Base-by-base conservation (phyloP, 2,329 filamentous ascomycete species). In the Cladosporium sp. region DNA sequence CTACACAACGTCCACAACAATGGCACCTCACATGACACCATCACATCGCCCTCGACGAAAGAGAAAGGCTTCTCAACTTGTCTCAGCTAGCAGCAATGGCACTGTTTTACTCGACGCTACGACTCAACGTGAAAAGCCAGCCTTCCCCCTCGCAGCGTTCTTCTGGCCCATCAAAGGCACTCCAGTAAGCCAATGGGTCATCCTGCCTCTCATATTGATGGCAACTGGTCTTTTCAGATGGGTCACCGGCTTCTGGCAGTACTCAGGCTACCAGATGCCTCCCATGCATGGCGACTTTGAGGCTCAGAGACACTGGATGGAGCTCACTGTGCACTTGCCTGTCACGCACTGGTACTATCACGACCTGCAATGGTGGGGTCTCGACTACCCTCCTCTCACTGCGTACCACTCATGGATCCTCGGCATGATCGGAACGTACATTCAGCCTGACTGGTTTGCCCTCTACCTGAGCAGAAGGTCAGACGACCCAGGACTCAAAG, bases 221-320 rank as follows among this genome's bases (percentile, higher is more conserved):
- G 87, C 85, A 1, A 92, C 88, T n/a, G 93, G 93, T 24, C 85
- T 99, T 57, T 97, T 98, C 77, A 86, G 95, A 73, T 98, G 95
- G 95, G 90, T 92, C 36, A 91, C 92, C 58, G 91, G 93, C 32
- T 83, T 98, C 52, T 98, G 95, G 92, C 92, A 92, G 66, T 97
- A 98, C 78, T 99, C 95, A 73, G 95, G 94, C 65, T 91, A 90
- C 74, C 83, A 90, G 67, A 87, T 87, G 67, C 93, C 93, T 41
- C 95, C 95, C 6, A 93, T 97, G 88, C 91, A 93, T 75, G 95
- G 95, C 71, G 95, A 99, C 79, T 99, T 97, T 80, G 95, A 99
- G 82, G 95, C 96, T 3, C 95, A 99, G 78, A 84, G 95, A 73
- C 95, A 99, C 79, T 99, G 95, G 95, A 97, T 99, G 93, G 95